These are phyloP conservation scores for Zea luxurians DNA, from an alignment of 176 grass and related monocot species.

Conservation along the genomic window DNA sequence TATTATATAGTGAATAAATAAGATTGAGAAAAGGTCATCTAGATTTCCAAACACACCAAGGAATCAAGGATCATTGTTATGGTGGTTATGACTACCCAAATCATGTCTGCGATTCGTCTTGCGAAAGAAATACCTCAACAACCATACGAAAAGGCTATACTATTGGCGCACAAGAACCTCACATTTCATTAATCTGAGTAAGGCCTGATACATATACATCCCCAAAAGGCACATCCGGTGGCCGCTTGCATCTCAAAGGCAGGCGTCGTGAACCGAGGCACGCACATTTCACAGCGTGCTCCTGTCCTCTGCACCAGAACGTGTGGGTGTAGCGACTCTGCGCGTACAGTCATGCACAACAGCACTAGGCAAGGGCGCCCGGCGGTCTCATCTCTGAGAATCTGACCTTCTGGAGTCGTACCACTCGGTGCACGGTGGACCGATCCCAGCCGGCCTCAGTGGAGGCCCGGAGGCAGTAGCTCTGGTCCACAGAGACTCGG, in stretches of 20 bases:
- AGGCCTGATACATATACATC: background rate
- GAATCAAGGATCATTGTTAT: background rate
- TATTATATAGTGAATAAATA: background rate
- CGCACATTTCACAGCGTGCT: background rate
- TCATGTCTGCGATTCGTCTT: background rate
- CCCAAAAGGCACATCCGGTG: background rate
- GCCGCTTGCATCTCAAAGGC: background rate
- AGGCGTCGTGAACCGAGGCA: background rate
- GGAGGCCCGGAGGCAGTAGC: background rate
- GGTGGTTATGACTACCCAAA: background rate
- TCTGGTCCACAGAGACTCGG: slow-evolving; percentile 35
- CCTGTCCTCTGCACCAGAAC: background rate
- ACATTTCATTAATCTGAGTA: background rate
- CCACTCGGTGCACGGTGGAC: slow-evolving; percentile 33
- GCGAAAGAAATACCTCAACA: slow-evolving; percentile 10
- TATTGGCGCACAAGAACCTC: background rate
- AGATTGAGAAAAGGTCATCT: no score
- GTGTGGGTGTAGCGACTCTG: slow-evolving; percentile 1
- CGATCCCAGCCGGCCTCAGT: background rate
- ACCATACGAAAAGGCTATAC: background rate
- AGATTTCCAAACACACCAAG: background rate
- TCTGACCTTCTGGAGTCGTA: background rate
- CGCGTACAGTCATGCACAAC: slow-evolving; percentile 50
- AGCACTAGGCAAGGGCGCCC: slow-evolving; percentile 11
- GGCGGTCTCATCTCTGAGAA: background rate